Percentiles rank a stretch among this genome's conserved stretches.
Conservation (phyloP, 2,329 filamentous ascomycete genomes). For the Trichoderma koningii region DNA sequence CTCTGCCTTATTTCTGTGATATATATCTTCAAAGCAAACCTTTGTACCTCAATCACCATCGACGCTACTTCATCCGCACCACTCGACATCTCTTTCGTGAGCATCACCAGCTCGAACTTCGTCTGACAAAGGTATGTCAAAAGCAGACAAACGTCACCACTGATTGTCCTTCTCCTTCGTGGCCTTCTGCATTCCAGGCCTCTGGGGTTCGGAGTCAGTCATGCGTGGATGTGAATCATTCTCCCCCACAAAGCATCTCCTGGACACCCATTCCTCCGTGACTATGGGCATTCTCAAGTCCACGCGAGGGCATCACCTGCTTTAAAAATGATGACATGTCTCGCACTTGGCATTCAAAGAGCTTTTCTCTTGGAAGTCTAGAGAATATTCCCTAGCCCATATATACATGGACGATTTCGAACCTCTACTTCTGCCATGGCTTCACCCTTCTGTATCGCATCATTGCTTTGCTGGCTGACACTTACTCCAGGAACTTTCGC, state of each 20-base stretch:
- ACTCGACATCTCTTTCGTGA: background rate
- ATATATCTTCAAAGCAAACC: background rate
- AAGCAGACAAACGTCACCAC: background rate
- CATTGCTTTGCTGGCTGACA: slow-evolving; percentile 30
- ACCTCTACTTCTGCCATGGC: slow-evolving; percentile 28
- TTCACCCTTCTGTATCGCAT: slow-evolving; percentile 1
- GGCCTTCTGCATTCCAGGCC: slow-evolving; percentile 1
- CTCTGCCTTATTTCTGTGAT: background rate
- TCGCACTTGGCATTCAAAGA: background rate
- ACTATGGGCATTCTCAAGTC: background rate
- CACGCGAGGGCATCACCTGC: background rate
- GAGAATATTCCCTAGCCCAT: background rate
- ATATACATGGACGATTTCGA: slow-evolving; percentile 16
- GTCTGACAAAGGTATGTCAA: slow-evolving; percentile 25
- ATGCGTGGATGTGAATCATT: slow-evolving; percentile 28
- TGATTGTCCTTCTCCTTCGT: slow-evolving; percentile 1
- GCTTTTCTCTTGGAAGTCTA: background rate
- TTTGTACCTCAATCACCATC: slow-evolving; percentile 19
- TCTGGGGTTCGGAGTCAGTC: background rate
- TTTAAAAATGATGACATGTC: background rate
- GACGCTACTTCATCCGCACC: slow-evolving; percentile 8
- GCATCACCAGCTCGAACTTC: background rate
- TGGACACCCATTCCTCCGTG: slow-evolving; percentile 8
- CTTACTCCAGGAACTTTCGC: slow-evolving; percentile 21
- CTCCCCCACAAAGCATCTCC: slow-evolving; percentile 12